phyloP scores from a whole-genome alignment of 176 grass and related monocot species.

The Saccharum spontaneum region DNA sequence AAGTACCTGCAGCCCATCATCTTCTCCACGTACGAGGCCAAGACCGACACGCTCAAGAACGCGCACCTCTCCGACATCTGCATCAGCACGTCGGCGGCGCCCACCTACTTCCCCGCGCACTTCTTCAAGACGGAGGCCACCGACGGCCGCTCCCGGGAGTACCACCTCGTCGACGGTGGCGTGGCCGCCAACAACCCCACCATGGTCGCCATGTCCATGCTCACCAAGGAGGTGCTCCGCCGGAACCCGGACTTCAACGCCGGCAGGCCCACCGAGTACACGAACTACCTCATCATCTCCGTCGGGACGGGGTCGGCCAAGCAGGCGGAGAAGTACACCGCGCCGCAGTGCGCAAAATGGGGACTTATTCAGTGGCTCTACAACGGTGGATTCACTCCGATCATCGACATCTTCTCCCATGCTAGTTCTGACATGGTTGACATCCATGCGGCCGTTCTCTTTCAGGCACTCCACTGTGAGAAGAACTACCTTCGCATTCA shows the following conservation, averaged over 20 bases:
- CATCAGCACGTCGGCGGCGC: conserved; percentile 61
- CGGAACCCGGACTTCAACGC: conserved; percentile 37
- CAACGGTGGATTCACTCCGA: conserved; percentile 36
- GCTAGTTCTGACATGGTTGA: conserved; percentile 75
- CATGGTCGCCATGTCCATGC: too few species aligned
- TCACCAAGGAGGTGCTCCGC: not conserved
- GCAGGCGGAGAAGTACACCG: conserved; percentile 46
- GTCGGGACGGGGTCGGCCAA: conserved; percentile 47
- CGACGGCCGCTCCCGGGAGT: conserved; percentile 6
- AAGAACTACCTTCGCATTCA: conserved; percentile 19
- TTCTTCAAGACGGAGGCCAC: conserved; percentile 27
- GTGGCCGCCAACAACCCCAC: not conserved
- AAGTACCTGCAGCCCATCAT: conserved; percentile 54
- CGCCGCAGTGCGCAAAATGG: conserved; percentile 13
- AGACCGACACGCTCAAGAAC: conserved; percentile 34
- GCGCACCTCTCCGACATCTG: conserved; percentile 53
- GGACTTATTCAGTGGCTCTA: conserved; percentile 35
- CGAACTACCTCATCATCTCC: conserved; percentile 55
- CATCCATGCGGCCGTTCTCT: conserved; percentile 52
- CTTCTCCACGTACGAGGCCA: not conserved
- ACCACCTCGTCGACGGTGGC: conserved; percentile 66
- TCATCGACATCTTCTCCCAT: conserved; percentile 69
- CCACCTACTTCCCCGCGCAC: conserved; percentile 58
- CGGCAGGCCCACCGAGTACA: conserved; percentile 41
- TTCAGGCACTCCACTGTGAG: conserved; percentile 35